Base-by-base conservation (phyloP, 768 basidiomycete species). In the Pleurotus pulmonarius region DNA sequence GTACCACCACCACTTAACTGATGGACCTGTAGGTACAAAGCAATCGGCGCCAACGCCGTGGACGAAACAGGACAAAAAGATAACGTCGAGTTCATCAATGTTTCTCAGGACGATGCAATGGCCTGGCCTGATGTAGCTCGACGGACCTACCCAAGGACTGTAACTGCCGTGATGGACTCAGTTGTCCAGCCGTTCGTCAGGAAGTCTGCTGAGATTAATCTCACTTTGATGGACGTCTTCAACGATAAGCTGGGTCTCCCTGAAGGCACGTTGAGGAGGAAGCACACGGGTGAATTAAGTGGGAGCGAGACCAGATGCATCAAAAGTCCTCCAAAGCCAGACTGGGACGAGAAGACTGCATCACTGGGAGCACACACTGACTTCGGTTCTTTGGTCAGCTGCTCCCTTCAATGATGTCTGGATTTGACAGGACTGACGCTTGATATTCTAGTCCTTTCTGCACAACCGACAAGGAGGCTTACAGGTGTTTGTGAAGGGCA, bases 391-490 rank as follows among this genome's bases (percentile, higher is more conserved):
- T 65, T 88, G 56, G 85, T 86, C 60, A 63, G 79, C 39, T 1
- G 25, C 46, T 26, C 22, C 62, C 62, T n/a, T 63, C 63, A 1
- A 62, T 67, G 44, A 62, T 67, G 44, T 67, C 65, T 9, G 58
- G 70, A 18, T 67, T 70, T 61, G 73, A 69, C 43, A 25, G 69
- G 7, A 68, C 70, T 22, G 70, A 77, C 46, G 73, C 70, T 4
- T 64, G 75, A 56, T 57, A 45, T 70, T 3, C 7, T 56, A 85
- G 81, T 83, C 85, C 0, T 83, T 88, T 71, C 70, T 90, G 56
- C 85, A 88, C 62, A 89, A 88, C 64, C 77, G 76, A 1, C 77
- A 88, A 0, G 87, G 88, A 3, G 88, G 88, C 0, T 70, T 90
- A 3, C 88, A 89, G 58, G 86, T 89, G 0, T 72, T 87, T 46